Base-by-base conservation (phyloP, 495 filamentous ascomycete species). In the Podospora appendiculata region DNA sequence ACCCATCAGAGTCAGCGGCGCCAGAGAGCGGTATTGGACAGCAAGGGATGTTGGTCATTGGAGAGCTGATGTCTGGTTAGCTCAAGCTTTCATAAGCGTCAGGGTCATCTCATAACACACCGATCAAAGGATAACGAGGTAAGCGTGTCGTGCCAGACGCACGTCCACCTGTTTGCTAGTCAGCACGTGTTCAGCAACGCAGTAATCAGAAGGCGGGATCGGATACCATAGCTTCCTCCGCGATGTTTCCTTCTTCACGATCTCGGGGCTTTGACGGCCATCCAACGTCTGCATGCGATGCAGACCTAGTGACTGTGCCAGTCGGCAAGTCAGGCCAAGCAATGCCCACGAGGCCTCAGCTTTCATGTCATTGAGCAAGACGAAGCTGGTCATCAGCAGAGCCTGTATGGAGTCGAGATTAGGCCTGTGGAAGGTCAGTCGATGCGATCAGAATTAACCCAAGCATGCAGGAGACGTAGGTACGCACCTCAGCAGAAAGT, bases 401-500 rank as follows among this genome's bases (percentile, higher is more conserved):
- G 78, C 76, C 57, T 81, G 78, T 33, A 81, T 73, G n/a, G 78
- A 78, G 61, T 81, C 78, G 6, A 81, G 61, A 19, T 78, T 79
- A 6, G 78, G 78, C 34, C 77, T 76, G 53, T 58, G 19, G 60
- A 32, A 43, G 12, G 45, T 50, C 40, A 45, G 36, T n/a, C 3
- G 25, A 5, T 25, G 5, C 5, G 25, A 25, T 25, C 25, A 25
- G 5, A 5, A 25, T 25, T 25, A 25, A 25, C 25, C 25, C 25
- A 4, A 38, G 13, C 3, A 13, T 38, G 36, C 13, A 11, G 13
- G 36, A 38, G 36, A 38, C 36, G 36, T 13, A 13, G 36, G 36
- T 38, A 0, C 64, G 46, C 55, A 75, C 73, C 74, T 62, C 4
- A 76, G 62, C 19, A 81, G 51, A 50, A 79, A 81, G 47, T 81